Conservation (phyloP, 768 basidiomycete genomes). For the Strobilomyces dryophilus region DNA sequence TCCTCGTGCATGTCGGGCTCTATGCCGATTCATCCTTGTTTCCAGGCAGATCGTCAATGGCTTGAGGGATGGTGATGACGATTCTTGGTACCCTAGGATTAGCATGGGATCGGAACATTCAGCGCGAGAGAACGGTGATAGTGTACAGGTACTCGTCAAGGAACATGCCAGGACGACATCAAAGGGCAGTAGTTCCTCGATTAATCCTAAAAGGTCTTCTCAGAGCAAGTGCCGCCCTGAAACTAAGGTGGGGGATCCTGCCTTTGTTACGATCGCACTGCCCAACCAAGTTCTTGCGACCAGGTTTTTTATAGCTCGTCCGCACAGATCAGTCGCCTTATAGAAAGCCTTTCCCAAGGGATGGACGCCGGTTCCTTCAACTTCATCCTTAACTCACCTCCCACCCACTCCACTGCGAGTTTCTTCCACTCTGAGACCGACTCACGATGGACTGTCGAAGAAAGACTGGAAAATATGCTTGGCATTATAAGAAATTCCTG, state of each 20-base stretch:
- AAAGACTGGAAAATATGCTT: constrained; percentile 72
- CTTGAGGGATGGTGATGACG: constrained; percentile 71
- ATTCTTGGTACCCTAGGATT: constrained; percentile 61
- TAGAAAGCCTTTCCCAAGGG: constrained; percentile 77
- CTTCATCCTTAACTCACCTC: constrained; percentile 44
- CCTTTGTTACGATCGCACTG: constrained; percentile 1
- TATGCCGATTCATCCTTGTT: not conserved
- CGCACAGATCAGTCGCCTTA: constrained; percentile 76
- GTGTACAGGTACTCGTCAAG: constrained; percentile 70
- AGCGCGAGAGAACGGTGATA: constrained; percentile 40
- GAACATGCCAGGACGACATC: constrained; percentile 68
- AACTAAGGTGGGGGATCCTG: constrained; percentile 62
- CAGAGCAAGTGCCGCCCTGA: constrained; percentile 66
- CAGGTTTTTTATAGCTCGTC: constrained; percentile 46
- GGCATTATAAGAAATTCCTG: constrained; percentile 33
- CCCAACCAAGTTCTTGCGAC: constrained; percentile 9
- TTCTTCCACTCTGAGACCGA: constrained; percentile 61
- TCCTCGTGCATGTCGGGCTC: constrained; percentile 7
- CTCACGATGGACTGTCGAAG: constrained; percentile 68
- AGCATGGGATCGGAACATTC: constrained; percentile 79
- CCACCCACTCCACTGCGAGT: constrained; percentile 56
- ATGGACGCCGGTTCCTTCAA: constrained; percentile 85
- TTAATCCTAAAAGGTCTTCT: constrained; percentile 53
- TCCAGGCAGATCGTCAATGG: constrained; percentile 77
- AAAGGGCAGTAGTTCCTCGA: constrained; percentile 56